Base-by-base conservation (phyloP, 352 stramenopile genomes). In the Globisporangium recalcitrans region DNA sequence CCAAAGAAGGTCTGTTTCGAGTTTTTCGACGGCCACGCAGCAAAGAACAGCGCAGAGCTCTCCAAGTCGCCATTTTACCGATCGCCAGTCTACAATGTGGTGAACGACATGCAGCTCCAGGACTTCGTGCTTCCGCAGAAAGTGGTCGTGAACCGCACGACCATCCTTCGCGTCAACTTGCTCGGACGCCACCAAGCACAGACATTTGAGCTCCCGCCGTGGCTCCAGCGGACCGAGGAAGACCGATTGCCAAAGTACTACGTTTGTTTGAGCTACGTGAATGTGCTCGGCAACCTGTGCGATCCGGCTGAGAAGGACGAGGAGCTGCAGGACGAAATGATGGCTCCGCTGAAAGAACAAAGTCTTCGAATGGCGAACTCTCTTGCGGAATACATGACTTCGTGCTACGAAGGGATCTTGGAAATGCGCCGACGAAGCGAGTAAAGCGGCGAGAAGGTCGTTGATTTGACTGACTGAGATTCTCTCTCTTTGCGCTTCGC, bases 211-310 rank as follows among this genome's bases (percentile, higher is more conserved):
- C 60, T 93, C 29, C 80, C 82, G 7, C 60, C 69, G 24, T 73
- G 67, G 69, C 68, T 87, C 52, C 70, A 85, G 48, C 55, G 60
- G 13, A 73, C 65, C 10, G 49, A 74, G 6, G 72, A 80, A 42
- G 74, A 87, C 47, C 70, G 62, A 38, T 54, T 65, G 52, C 84
- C 82, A 10, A 91, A 91, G 56, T 93, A 88, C 36, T 93, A 91
- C 57, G 87, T 80, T 59, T 93, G 84, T 58, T 29, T 93, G 8
- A 93, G 84, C 62, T 86, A 89, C 58, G 80, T 93, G 40, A 86
- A 87, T 36, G 79, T 82, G 21, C 60, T 85, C 7, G 82, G 82
- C 1, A 59, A 87, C 22, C 67, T 65, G 7, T 84, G 64, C 65
- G 68, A 67, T 1, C 69, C 70, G 58, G 19, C 52, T 32, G 51